Base-by-base conservation (phyloP, 2,329 filamentous ascomycete genomes). In the Nothophaeocryptopus gaeumannii region DNA sequence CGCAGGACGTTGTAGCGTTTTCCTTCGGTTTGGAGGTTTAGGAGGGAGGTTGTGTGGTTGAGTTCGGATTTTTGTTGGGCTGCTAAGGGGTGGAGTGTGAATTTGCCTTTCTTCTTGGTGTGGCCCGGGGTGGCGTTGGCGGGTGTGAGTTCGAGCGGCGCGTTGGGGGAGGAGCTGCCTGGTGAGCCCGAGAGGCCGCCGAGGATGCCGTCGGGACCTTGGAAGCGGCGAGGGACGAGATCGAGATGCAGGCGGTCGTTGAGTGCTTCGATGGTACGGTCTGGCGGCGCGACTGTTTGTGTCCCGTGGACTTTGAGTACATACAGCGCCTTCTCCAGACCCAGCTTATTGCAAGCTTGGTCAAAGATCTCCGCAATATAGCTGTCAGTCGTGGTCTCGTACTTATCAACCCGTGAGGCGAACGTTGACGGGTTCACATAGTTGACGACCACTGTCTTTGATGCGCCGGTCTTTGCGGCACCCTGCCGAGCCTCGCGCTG, bases 281-380 rank as follows among this genome's bases (percentile, higher is more conserved):
- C 89, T 9, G 86, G 77, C 47, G 88, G 81, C 29, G 88, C 87
- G 10, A 91, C 81, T 1, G 84, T 86, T 12, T 85, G 85, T 2
- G 86, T 88, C 11, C 83, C 82, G 0, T 84, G 83, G 9, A 92
- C 78, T 68, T 89, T 90, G 55, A 95, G 78, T 5, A 92, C 85
- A 65, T 89, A 88, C 49, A 85, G 82, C 13, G 79, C 85, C 72
- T 90, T 89, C 66, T 93, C 89, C 0, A 93, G 74, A 50, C 88
- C 83, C 37, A 89, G 78, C 68, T 88, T 88, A 36, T 84, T 81
- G 67, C 88, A 93, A 2, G 88, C 84, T 57, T 83, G 77, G 63
- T 92, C 88, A 44, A 92, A 82, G 26, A 93, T 82, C 67, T 93
- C 88, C 37, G 86, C 87, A 38, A 93, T 81, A 66, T 91, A 93